Base-by-base conservation (phyloP, 2,329 filamentous ascomycete genomes). In the Amauroascus verrucosus region DNA sequence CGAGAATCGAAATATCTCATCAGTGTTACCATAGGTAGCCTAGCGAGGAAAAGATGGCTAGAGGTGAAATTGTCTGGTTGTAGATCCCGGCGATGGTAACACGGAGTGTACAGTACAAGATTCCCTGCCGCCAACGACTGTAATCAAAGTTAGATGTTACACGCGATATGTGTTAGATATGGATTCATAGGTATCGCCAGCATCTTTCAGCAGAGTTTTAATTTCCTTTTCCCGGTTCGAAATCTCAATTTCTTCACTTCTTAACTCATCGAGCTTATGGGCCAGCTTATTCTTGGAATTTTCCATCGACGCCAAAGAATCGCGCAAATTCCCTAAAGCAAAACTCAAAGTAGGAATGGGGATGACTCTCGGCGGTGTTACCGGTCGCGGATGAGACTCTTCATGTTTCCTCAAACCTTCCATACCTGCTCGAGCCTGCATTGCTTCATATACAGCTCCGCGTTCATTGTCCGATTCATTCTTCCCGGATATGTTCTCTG, bases 381-480 rank as follows among this genome's bases (percentile, higher is more conserved):
- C 81, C 14, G 73, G 69, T 38, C 75, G 65, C 45, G 65, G 58
- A 32, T 58, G 58, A 38, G 48, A 55, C 48, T n/a, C n/a, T n/a
- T 57, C 60, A 35, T 72, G 61, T 43, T 67, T 67, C 44, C 71
- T 67, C 20, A 85, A 63, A 0, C 83, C 85, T 62, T 91, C 90
- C 72, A 93, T 85, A n/a, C 88, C 91, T 2, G 87, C 86, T 18
- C 85, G 80, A 7, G 87, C 90, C 71, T 97, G 91, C 3, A 87
- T 84, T 9, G 83, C 81, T 68, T 95, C 90, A 70, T 95, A 97
- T 0, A 88, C 90, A 1, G 85, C 87, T 54, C 83, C 82, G 14
- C 79, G 72, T 60, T 80, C 79, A 35, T 76, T 67, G 57, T 83
- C 80, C 1, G 78, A 80, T 58, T 91, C 86, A 40, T 71, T 82